phyloP scores from a whole-genome alignment of 78 protist species.

The Protostelium mycophagum region DNA sequence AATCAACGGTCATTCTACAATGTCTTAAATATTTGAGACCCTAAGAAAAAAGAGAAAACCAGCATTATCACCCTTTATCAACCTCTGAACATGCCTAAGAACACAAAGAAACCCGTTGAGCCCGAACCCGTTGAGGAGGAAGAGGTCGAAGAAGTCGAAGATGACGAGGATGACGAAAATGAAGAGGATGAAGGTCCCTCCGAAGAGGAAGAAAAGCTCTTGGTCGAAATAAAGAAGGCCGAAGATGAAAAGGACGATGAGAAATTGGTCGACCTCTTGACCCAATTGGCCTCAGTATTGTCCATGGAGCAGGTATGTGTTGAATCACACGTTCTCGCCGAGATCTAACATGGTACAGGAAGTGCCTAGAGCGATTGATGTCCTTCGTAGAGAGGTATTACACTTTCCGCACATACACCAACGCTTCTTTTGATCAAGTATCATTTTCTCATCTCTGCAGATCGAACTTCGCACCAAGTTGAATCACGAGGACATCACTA shows the following conservation, averaged over 20 bases:
- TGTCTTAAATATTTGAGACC: no score
- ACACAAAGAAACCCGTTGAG: neutral
- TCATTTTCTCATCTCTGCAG: no score
- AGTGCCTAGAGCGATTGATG: neutral
- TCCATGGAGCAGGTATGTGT: neutral
- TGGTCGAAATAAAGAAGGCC: neutral
- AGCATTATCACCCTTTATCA: no score
- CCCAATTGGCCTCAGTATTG: neutral
- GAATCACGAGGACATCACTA: neutral
- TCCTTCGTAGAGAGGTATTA: neutral
- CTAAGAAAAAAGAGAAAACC: no score
- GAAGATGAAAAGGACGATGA: neutral
- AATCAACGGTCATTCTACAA: no score
- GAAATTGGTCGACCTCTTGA: neutral
- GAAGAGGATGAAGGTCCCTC: neutral
- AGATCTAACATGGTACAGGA: neutral
- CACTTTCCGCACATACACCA: neutral
- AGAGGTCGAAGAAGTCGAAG: neutral
- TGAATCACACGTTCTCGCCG: neutral
- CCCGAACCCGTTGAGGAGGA: neutral
- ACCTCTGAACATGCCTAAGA: neutral
- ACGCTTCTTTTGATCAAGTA: no score
- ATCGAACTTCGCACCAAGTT: neutral
- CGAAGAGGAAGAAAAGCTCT: neutral
- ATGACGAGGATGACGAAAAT: neutral